phyloP scores from a whole-genome alignment of 73 alveolate species.

The Stentor roeselii region DNA sequence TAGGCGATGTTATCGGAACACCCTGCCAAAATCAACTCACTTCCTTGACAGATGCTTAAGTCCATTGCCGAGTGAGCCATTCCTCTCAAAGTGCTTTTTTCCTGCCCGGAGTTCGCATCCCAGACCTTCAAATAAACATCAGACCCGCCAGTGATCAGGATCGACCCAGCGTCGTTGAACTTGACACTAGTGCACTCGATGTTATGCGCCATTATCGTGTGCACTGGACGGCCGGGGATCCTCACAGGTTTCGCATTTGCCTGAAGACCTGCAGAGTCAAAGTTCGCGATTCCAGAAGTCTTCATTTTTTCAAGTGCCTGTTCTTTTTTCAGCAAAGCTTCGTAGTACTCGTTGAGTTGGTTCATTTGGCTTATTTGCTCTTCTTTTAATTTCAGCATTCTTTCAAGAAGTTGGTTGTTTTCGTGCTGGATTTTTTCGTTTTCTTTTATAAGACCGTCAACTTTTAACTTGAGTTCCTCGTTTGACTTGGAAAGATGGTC shows the following conservation, averaged over 20 bases:
- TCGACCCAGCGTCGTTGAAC: slow-evolving; percentile 43
- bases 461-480: background rate
- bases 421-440: slow-evolving; percentile 32
- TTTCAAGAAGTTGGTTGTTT: slow-evolving; percentile 24
- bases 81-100: slow-evolving; percentile 33
- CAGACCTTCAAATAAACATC: slow-evolving; percentile 47
- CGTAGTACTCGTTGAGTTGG: slow-evolving; percentile 47
- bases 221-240: slow-evolving; percentile 39
- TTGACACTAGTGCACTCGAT: slow-evolving; percentile 45
- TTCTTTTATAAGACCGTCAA: slow-evolving; percentile 4
- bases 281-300: background rate
- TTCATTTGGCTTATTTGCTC: slow-evolving; percentile 46
- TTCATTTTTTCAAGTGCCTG: background rate
- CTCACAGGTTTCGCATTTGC: slow-evolving; percentile 37
- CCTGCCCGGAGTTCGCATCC: slow-evolving; percentile 56
- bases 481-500: background rate
- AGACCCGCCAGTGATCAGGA: slow-evolving; percentile 58
- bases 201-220: slow-evolving; percentile 52
- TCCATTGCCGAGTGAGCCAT: slow-evolving; percentile 42
- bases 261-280: background rate
- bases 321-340: slow-evolving; percentile 36
- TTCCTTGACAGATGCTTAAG: slow-evolving; percentile 40
- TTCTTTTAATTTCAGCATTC: slow-evolving; percentile 33
- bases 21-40: slow-evolving; percentile 67
- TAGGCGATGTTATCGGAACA: slow-evolving; percentile 72